phyloP scores from a whole-genome alignment of 2,329 filamentous ascomycete genomes.

The Cercospora sojina region DNA sequence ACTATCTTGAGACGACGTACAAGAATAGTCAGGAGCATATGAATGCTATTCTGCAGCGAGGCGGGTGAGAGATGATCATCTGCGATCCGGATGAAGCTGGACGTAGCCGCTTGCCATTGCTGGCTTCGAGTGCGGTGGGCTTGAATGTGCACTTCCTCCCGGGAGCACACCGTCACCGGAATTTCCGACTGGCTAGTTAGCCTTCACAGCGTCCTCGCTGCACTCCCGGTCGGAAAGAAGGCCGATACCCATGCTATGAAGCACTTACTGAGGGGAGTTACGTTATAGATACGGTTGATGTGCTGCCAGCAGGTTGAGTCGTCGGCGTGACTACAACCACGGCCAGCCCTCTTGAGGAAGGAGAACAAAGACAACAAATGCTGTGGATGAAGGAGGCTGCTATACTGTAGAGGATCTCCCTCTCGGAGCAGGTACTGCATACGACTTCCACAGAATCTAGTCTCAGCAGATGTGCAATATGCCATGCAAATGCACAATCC shows the following conservation, averaged over 20 bases:
- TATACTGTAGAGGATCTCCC: not conserved
- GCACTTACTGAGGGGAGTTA: too few species aligned
- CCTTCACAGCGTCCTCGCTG: too few species aligned
- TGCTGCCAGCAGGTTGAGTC: not conserved
- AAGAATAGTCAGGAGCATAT: conserved; percentile 92
- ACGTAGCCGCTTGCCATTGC: not conserved
- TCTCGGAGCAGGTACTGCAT: not conserved
- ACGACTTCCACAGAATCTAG: too few species aligned
- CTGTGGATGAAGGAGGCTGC: not conserved
- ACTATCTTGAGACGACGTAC: conserved; percentile 91
- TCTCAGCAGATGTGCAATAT: not conserved
- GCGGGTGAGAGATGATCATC: conserved; percentile 26
- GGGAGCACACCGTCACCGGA: not conserved
- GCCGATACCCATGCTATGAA: not conserved
- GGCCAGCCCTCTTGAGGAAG: not conserved
- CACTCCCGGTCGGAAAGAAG: not conserved
- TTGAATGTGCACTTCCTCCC: not conserved
- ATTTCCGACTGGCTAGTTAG: not conserved
- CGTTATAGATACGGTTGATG: not conserved
- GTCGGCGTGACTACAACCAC: not conserved
- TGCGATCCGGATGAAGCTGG: not conserved
- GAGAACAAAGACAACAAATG: not conserved
- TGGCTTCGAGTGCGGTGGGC: not conserved
- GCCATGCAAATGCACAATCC: too few species aligned
- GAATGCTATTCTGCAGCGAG: conserved; percentile 72